phyloP scores from a whole-genome alignment of 2,329 filamentous ascomycete species.

The Sporothrix luriei region DNA sequence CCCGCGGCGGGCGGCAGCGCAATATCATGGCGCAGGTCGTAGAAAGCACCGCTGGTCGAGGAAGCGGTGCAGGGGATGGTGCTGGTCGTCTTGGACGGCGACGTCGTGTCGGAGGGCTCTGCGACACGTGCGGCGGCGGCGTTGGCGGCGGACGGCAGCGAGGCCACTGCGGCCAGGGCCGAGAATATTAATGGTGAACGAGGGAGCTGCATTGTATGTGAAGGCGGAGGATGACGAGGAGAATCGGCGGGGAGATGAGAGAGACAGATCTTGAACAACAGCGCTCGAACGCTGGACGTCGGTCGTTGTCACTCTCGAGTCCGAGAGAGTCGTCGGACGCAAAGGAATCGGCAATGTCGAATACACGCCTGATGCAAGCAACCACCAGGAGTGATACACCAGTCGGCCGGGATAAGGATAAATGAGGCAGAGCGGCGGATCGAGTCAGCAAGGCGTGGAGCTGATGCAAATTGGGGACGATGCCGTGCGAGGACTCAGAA shows the following conservation, averaged over 20 bases:
- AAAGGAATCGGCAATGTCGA: neutral
- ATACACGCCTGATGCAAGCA: neutral
- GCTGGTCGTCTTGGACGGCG: conserved; percentile 44
- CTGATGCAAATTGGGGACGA: neutral
- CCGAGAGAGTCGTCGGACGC: neutral
- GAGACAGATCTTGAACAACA: neutral
- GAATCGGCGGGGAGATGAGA: neutral
- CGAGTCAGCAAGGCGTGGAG: neutral
- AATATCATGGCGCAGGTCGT: conserved; percentile 60
- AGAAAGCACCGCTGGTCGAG: conserved; percentile 60
- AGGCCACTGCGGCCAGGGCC: conserved; percentile 27
- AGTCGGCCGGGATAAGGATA: conserved; percentile 1
- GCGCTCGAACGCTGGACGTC: conserved; percentile 10
- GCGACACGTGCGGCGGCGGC: neutral
- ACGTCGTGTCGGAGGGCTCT: neutral
- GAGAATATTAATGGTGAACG: conserved; percentile 26
- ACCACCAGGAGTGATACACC: neutral
- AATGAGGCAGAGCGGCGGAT: conserved; percentile 4
- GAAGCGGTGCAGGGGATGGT: conserved; percentile 58
- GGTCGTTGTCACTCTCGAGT: conserved; percentile 15
- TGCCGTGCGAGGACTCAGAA: neutral
- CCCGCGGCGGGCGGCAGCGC: conserved; percentile 51
- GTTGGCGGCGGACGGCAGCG: conserved; percentile 9
- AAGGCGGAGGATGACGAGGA: neutral
- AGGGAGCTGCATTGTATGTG: conserved; percentile 30